Conservation (phyloP, 75 land plant species). For the Pinus albicaulis region DNA sequence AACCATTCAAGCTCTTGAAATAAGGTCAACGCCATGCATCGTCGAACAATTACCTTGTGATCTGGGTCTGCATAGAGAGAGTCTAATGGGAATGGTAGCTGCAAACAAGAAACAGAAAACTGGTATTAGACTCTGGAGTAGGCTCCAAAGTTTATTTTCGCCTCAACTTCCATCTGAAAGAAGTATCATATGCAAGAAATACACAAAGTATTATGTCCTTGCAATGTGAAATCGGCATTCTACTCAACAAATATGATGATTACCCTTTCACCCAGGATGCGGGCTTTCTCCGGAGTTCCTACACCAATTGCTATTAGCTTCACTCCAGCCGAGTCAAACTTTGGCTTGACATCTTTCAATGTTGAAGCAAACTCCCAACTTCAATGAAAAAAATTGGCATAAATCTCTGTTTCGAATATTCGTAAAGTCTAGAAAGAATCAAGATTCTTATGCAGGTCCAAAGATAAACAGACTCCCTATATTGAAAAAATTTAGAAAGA, state of each 20-base stretch:
- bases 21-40: background rate
- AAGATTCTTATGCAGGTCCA: too few relatives aligned
- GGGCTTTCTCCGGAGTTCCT: constrained; percentile 77
- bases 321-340: constrained; percentile 75
- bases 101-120: constrained; percentile 2
- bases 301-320: constrained; percentile 80
- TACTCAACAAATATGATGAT: background rate
- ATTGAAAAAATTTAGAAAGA: background rate
- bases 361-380: constrained; percentile 88
- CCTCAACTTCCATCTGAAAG: background rate
- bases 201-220: background rate
- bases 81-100: constrained; percentile 83
- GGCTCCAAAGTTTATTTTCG: too few relatives aligned
- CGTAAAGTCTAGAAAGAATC: background rate
- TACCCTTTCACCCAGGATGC: constrained; percentile 75
- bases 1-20: background rate
- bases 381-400: constrained; percentile 2
- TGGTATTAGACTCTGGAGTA: background rate
- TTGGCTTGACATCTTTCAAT: constrained; percentile 60
- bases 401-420: background rate
- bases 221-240: background rate
- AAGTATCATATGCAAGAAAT: background rate
- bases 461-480: background rate
- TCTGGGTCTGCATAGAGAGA: constrained; percentile 86
- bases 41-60: constrained; percentile 45